phyloP scores from a whole-genome alignment of 2,329 filamentous ascomycete species.

The Zymoseptoria tritici region DNA sequence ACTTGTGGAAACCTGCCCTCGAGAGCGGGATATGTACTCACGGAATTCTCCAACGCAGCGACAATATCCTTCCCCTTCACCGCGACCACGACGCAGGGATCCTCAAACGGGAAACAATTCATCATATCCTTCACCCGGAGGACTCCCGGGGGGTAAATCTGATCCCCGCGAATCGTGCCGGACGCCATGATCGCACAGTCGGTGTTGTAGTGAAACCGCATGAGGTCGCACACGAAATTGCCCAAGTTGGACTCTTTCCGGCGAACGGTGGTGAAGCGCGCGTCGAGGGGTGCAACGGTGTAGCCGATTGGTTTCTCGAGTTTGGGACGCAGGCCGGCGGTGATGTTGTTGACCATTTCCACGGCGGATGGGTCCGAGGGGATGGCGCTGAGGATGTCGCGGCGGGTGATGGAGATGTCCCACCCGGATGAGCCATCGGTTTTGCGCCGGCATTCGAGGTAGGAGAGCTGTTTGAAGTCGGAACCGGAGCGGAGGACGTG shows the following conservation, averaged over 20 bases:
- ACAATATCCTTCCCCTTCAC: slow-evolving; percentile 65
- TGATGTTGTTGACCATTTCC: slow-evolving; percentile 59
- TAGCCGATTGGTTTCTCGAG: slow-evolving; percentile 78
- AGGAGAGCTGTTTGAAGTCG: slow-evolving; percentile 88
- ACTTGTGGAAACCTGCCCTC: slow-evolving; percentile 83
- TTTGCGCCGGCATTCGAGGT: slow-evolving; percentile 67
- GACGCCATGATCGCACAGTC: slow-evolving; percentile 81
- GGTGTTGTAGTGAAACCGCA: slow-evolving; percentile 72
- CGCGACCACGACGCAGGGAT: slow-evolving; percentile 72
- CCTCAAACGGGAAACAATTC: slow-evolving; percentile 72
- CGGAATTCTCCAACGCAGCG: slow-evolving; percentile 76
- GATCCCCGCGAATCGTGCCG: slow-evolving; percentile 80
- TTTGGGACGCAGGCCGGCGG: slow-evolving; percentile 64
- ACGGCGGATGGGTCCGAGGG: slow-evolving; percentile 55
- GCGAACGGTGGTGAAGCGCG: slow-evolving; percentile 76
- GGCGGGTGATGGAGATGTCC: slow-evolving; percentile 49
- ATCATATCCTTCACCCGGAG: slow-evolving; percentile 55
- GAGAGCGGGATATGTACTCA: slow-evolving; percentile 71
- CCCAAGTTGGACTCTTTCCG: slow-evolving; percentile 73
- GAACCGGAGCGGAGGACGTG: slow-evolving; percentile 82
- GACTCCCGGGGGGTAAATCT: slow-evolving; percentile 76
- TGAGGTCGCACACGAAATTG: slow-evolving; percentile 87
- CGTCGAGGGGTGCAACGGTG: slow-evolving; percentile 74
- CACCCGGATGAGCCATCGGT: slow-evolving; percentile 48
- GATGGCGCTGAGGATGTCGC: slow-evolving; percentile 55